A percentile compares a stretch with the other conserved stretches of the same genome.
Evolutionary conservation across 345 rosid genomes (phyloP).

Genomic region (Rhodamnia argentea): DNA sequence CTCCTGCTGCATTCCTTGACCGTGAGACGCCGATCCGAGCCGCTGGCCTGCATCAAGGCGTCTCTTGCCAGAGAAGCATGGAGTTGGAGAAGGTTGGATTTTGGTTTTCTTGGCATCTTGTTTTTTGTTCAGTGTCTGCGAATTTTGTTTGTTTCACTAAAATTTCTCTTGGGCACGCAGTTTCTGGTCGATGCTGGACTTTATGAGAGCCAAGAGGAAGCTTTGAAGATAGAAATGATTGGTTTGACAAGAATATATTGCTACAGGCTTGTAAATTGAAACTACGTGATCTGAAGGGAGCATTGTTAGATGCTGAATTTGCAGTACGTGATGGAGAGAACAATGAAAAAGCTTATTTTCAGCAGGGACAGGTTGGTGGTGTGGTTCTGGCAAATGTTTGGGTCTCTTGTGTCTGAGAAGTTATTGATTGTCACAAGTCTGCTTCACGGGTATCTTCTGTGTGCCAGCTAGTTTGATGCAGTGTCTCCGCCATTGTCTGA

Average conservation of each 20-base stretch:
- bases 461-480: neutral
- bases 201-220: too few species aligned
- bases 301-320: constrained; percentile 72
- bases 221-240: too few species aligned
- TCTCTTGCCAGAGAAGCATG: too few species aligned
- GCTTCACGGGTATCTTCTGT: neutral
- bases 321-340: constrained; percentile 85
- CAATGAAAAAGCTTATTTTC: constrained; percentile 87
- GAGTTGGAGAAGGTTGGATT: too few species aligned
- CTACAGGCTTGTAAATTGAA: constrained; percentile 79
- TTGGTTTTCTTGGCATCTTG: too few species aligned
- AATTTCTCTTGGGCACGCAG: too few species aligned
- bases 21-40: too few species aligned
- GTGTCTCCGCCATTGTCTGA: neutral
- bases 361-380: constrained; percentile 83
- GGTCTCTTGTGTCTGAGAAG: neutral
- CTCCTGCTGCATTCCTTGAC: too few species aligned
- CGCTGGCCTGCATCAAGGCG: too few species aligned
- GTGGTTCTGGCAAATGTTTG: neutral
- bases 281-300: constrained; percentile 83
- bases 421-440: neutral
- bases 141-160: too few species aligned
- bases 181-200: too few species aligned
- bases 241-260: neutral
- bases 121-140: too few species aligned